Base-by-base conservation (phyloP, 495 filamentous ascomycete species). In the Aspergillus biplanus region DNA sequence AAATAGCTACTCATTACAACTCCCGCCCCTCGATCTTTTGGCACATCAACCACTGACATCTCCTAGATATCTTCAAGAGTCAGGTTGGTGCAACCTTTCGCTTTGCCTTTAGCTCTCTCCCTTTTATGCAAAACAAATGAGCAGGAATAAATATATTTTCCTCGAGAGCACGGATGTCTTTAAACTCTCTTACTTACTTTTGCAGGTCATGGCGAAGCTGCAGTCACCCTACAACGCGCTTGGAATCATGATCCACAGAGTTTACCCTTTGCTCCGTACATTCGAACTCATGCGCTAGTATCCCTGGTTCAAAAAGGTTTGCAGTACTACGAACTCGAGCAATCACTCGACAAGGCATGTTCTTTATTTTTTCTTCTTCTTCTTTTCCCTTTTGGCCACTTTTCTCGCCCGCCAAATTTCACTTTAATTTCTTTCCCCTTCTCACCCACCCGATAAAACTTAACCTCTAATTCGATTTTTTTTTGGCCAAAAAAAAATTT, bases 1-100 rank as follows among this genome's bases (percentile, higher is more conserved):
- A 49, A 47, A 34, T 57, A 53, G 13, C 44, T 33, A 57, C 42
- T 18, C 61, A 50, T 63, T 52, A 31, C 39, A 15, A 18, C 42
- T 56, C 48, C 31, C 52, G n/a, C 48, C 44, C 12, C 32, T 52
- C 44, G 56, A 42, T 31, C 46, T 53, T 44, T 47, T 33, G 37
- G 52, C 32, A 48, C 42, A 44, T 37, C 4, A 52, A 34, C 37
- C 53, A 66, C 73, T 74, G 71, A 80, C 74, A 61, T 61, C 64
- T 69, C 59, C 50, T 75, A 96, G 92, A 76, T 96, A 94, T 78
- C 86, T 96, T 67, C 85, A 93, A 78, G 92, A 96, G 85, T 90
- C 88, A 80, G 91, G 92, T 96, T 85, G 68, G 88, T 88, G 56
- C 61, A 65, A 66, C 59, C 63, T 61, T 27, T 35, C 39, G 59